Conservation (phyloP, 768 basidiomycete species). For the Trichaptum fuscoviolaceum region DNA sequence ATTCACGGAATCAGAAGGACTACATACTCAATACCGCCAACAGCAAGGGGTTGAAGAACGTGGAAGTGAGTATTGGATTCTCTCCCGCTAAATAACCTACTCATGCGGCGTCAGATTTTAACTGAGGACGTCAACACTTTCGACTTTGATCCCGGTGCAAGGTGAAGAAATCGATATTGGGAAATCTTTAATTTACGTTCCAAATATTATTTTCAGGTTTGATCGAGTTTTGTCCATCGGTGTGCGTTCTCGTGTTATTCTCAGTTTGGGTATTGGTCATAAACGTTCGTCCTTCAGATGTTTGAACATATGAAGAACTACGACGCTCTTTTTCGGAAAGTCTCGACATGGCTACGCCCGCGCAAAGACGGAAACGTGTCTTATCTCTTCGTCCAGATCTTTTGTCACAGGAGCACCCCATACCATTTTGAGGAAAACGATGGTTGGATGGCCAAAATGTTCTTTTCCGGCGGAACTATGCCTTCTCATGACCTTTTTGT, state of each 20-base stretch:
- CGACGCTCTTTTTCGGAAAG: constrained; percentile 50
- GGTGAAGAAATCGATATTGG: constrained; percentile 28
- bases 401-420: constrained; percentile 57
- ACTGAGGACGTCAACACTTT: constrained; percentile 64
- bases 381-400: constrained; percentile 64
- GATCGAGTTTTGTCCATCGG: constrained; percentile 69
- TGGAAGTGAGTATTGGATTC: constrained; percentile 34
- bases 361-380: constrained; percentile 24
- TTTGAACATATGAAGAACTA: constrained; percentile 80
- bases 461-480: constrained; percentile 76
- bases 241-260: constrained; percentile 26
- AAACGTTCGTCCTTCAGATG: constrained; percentile 36
- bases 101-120: constrained; percentile 38
- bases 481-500: constrained; percentile 58
- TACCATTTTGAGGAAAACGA: constrained; percentile 68
- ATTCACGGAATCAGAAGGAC: constrained; percentile 60
- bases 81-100: not conserved
- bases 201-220: constrained; percentile 36
- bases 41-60: constrained; percentile 44
- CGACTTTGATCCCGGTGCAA: constrained; percentile 44
- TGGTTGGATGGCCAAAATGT: constrained; percentile 72
- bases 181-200: not conserved
- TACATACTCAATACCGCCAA: constrained; percentile 51
- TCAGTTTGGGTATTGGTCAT: not conserved
- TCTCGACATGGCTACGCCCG: constrained; percentile 60